Base-by-base conservation (phyloP, 371 early-diverging fungal genomes). In the Mortierella polycephala region DNA sequence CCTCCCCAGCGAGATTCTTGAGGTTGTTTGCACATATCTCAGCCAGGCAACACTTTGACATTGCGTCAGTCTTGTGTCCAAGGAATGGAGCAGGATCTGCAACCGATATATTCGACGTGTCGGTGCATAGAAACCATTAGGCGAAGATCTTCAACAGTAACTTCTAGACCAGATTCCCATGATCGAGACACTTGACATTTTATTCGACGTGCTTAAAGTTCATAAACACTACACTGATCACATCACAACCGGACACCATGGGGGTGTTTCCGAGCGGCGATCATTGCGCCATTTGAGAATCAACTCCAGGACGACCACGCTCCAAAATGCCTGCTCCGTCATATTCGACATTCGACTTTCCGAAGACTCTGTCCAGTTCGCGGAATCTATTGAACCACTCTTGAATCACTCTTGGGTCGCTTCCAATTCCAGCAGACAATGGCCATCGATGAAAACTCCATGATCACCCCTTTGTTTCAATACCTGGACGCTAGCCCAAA, bases 111-210 rank as follows among this genome's bases (percentile, higher is more conserved):
- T 76, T 30, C 63, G 57, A 6, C 71, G 71, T 2, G 46, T 57
- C 0, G 77, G 67, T 0, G 51, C 67, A 0, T 76, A 71, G 77
- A 57, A 61, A 12, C 50, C 64, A 11, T 18, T 50, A 11, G 30
- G 56, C 7, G 44, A 63, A 4, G 70, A 57, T 2, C 51, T 20
- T 8, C 49, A 58, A 16, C 12, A 40, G 4, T 37, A 12, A 2
- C 47, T 76, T 3, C 44, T 76, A 18, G 57, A 62, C 11, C 63
- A 66, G 9, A 63, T 71, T 55, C 51, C 47, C 1, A 60, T 18
- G 1, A n/a, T 76, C n/a, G 55, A 71, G 11, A 59, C 77, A 21
- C 68, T 76, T 7, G 76, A 76, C 16, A 57, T 63, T 51, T 71
- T 60, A 61, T 61, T 66, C 67, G 20, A 51, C 7, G 0, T n/a